Evolutionary conservation across 139 green algal species (phyloP), one percentile per base, ranked within the genome.

Genomic region (Edaphochlamys debaryana): DNA sequence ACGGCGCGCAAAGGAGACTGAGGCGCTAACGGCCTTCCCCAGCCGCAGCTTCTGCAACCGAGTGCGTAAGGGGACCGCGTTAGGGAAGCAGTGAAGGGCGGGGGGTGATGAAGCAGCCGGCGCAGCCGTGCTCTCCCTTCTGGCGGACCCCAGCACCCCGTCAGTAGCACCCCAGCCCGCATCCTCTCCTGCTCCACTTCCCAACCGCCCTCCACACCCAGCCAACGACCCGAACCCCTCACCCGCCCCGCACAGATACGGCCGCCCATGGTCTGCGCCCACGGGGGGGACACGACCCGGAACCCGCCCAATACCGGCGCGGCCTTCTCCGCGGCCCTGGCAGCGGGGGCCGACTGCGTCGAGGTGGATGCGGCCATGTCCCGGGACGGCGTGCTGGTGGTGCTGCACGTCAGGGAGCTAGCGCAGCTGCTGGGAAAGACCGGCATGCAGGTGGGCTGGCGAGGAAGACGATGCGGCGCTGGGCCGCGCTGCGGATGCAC

Each of bases 401-500:
- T 92, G 36, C 79, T 94, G 67, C 92, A 95, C 74, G n/a, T 77
- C 22, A 80, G 92, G 6, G 90, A 95, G 74, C 87, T 95, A 70
- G 54, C 67, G 19, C 80, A 87, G 76, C 69, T 90, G 62, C 40
- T 80, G 67, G 72, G 77, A 3, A 54, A 32, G 13, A 13, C 2
- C 0, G 68, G 69, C 5, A 38, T 67, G 69, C 79, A 85, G 60
- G 41, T 91, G 79, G 54, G 86, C 54, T 38, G 41, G 41, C 38
- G 52, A 3, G 36, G 29, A 37, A 54, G 32, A 80, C 36, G 52
- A 20, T 7, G 11, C 17, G 38, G 58, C 2, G 29, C 50, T 19
- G 56, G 36, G 29, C 38, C 25, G 13, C 37, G 37, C 36, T 23
- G 50, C n/a, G 66, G 36, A 11, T n/a, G 63, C 32, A 32, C 8